Percentiles rank a stretch among this genome's conserved stretches.
Evolutionary conservation across 1,139 yeast genomes (phyloP).

Genomic region (Protomyces arabidopsidicola): DNA sequence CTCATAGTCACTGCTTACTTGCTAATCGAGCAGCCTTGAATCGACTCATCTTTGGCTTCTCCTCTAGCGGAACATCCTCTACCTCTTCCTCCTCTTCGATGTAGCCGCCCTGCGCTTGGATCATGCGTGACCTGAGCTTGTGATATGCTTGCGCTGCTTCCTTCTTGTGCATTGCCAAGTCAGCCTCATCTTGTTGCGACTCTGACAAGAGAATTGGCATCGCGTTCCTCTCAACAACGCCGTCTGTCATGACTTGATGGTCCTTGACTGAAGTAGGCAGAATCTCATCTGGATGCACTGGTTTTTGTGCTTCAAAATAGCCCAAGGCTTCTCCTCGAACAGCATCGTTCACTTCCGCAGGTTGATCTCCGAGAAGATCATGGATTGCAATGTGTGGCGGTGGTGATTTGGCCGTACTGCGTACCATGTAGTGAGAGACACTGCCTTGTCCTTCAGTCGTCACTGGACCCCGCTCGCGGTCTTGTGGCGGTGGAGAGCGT

Average conservation of each 20-base stretch:
- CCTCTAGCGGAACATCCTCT: conserved; percentile 13
- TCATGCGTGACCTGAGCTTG: conserved; percentile 18
- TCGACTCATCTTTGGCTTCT: conserved; percentile 15
- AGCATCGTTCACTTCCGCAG: conserved; percentile 1
- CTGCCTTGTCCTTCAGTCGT: conserved; percentile 18
- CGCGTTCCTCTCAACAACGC: conserved; percentile 6
- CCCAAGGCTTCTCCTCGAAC: conserved; percentile 5
- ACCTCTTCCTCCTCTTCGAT: conserved; percentile 17
- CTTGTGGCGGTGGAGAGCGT: conserved; percentile 20
- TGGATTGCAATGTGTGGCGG: conserved; percentile 25
- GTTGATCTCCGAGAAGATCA: conserved; percentile 16
- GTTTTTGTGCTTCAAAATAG: not conserved
- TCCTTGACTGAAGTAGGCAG: not conserved
- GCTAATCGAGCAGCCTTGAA: conserved; percentile 23
- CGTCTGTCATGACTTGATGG: not conserved
- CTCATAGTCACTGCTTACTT: not conserved
- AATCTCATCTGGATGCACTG: not conserved
- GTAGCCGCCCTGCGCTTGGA: conserved; percentile 15
- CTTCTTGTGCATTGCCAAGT: conserved; percentile 8
- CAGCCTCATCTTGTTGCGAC: conserved; percentile 12
- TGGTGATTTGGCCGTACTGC: conserved; percentile 20
- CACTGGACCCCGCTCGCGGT: conserved; percentile 15
- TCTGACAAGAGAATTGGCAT: not conserved
- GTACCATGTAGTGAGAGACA: conserved; percentile 25
- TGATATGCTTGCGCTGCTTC: conserved; percentile 24